Evolutionary conservation across 2,329 filamentous ascomycete genomes (phyloP), one percentile per base, ranked within the genome.

Genomic region (Hortaea sp.): DNA sequence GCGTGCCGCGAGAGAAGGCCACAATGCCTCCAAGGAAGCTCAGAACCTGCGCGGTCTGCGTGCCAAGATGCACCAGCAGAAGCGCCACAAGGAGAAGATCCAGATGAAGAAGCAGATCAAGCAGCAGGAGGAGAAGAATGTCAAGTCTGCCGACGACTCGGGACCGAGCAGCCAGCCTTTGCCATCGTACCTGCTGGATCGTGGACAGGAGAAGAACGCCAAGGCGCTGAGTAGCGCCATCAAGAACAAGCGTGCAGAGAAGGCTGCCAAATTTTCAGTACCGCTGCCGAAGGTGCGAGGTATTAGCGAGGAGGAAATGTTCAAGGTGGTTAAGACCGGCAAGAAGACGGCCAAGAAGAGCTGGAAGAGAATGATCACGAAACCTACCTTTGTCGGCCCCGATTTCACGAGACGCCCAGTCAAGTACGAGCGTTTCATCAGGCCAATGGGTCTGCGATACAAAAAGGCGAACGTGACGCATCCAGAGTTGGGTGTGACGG

Each of bases 231-330:
- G 78, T 48, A 85, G 78, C 49, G 85, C 88, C 45, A 94, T 95
- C 72, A 98, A 97, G 78, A 88, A 95, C 68, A 95, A 95, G 76
- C 78, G 92, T 37, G 78, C 78, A 53, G 94, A 95, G 68, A 95
- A 95, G 77, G 88, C 89, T 5, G 92, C 92, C 43, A 86, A 90
- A 64, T 97, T 95, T 66, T 79, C 78, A 30, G 92, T 97, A 35
- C 92, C 92, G 1, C 68, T 98, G 61, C 92, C 92, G 32, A 95
- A 95, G 71, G 92, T 97, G 39, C 80, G 86, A 61, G 90, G 88
- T 53, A 95, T 97, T 58, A 82, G 79, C 56, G 90, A 97, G 72
- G 88, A 94, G 75, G 90, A 95, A 73, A 90, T 95, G 84, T 97
- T 97, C 75, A 90, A 87, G 70, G 89, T 95, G 10, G 81, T 97